Base-by-base conservation (phyloP, 495 filamentous ascomycete genomes). In the Chaetomium fimeti region DNA sequence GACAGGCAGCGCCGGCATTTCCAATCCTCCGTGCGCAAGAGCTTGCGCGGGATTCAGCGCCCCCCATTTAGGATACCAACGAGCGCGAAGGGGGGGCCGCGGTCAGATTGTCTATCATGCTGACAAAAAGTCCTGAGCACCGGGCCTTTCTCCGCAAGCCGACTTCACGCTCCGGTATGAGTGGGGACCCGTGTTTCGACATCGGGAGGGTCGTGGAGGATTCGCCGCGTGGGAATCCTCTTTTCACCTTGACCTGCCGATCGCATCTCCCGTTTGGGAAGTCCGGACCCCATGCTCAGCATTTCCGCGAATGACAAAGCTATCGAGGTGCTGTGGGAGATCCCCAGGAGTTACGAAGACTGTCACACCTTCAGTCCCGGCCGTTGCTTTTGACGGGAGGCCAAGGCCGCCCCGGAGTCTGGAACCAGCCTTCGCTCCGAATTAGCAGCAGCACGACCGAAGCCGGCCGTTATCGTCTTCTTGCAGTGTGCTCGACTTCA, bases 251-350 rank as follows among this genome's bases (percentile, higher is more conserved):
- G 45, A 32, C 51, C 43, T 51, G 49, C 51, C 54, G 61, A 58
- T 62, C 70, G 61, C 66, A 64, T 68, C 57, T 47, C 71, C 66
- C 20, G 29, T 69, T 68, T 69, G 54, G 69, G 69, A 40, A 71
- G 47, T 62, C 71, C 66, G 68, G 68, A 65, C 61, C 54, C 51
- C 57, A 13, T n/a, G 13, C 22, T 43, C 36, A 13, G 36, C 55
- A 27, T 29, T 51, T 49, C 57, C 42, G 13, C 16, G 57, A 38
- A 32, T 15, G 18, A 16, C 20, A 18, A 25, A 20, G 9, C 11
- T 8, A 8, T n/a, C n/a, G n/a, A n/a, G n/a, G n/a, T n/a, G n/a
- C n/a, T n/a, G n/a, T n/a, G n/a, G n/a, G n/a, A n/a, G n/a, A n/a
- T n/a, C n/a, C n/a, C n/a, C n/a, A n/a, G n/a, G n/a, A n/a, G n/a